phyloP scores from a whole-genome alignment of 805 yeast genomes.

The Naumovozyma dairenensis region DNA sequence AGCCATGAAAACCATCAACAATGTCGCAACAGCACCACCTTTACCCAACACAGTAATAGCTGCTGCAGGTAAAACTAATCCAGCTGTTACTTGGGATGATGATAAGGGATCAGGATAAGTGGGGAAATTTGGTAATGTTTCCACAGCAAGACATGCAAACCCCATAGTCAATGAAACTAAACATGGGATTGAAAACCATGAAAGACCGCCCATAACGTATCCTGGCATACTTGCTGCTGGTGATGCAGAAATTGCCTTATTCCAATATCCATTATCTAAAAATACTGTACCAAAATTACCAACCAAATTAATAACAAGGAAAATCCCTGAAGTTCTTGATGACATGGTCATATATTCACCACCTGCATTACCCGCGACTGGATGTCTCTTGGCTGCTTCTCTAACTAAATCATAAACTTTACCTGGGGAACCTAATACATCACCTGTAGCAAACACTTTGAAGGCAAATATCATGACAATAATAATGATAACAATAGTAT shows the following conservation, averaged over 20 bases:
- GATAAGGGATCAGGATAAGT: conserved; percentile 63
- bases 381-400: conserved; percentile 47
- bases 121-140: conserved; percentile 63
- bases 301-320: conserved; percentile 77
- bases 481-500: conserved; percentile 70
- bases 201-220: conserved; percentile 76
- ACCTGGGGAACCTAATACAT: conserved; percentile 70
- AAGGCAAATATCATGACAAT: conserved; percentile 77
- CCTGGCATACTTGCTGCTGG: conserved; percentile 84
- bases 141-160: conserved; percentile 68
- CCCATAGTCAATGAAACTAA: conserved; percentile 79
- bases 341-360: conserved; percentile 87
- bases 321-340: conserved; percentile 78
- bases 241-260: conserved; percentile 77
- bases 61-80: conserved; percentile 56
- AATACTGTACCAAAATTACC: conserved; percentile 89
- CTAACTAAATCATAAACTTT: conserved; percentile 67
- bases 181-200: conserved; percentile 89
- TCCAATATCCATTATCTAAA: conserved; percentile 80
- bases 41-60: conserved; percentile 78
- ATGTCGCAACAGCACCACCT: conserved; percentile 79
- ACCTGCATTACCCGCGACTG: conserved; percentile 68
- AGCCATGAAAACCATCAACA: conserved; percentile 79
- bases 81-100: conserved; percentile 65
- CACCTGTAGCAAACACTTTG: conserved; percentile 62